Base-by-base conservation (phyloP, 2,329 filamentous ascomycete genomes). In the Taxawa tesnikishii region DNA sequence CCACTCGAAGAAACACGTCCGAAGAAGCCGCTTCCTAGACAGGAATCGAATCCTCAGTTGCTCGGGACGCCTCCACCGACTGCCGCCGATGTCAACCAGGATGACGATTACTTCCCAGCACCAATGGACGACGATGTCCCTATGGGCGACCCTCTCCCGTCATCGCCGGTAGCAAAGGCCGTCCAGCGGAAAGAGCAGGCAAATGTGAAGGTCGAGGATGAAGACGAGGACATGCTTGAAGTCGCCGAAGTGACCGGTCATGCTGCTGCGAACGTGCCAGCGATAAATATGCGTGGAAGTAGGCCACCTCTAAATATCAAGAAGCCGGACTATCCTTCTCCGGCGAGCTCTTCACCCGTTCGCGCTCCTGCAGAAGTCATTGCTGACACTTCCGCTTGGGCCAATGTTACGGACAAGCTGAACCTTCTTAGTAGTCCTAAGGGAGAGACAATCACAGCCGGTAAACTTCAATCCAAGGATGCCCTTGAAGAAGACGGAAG, bases 401-500 rank as follows among this genome's bases (percentile, higher is more conserved):
- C 85, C 44, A 70, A 82, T 35, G 75, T 98, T 28, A 87, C 82
- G 6, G 75, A 76, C 48, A 88, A 79, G 46, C 68, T 98, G 39
- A 94, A 93, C 45, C 78, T 94, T 23, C 67, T 90, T 42, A 84
- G 73, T 54, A 84, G 76, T 48, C 77, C 83, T 4, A 75, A 82
- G 5, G 64, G 70, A 4, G 79, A 84, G 42, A 62, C 65, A 19
- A 63, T 64, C 15, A 67, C 63, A 6, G 72, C 83, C 42, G 85
- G 85, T 25, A 98, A 96, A 58, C 69, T 94, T 29, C 75, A 79
- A 41, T 70, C 83, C 36, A 73, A 80, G 40, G 80, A 93, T 55
- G 85, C 83, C n/a, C 61, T 93, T n/a, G 88, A 96, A 54, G 76
- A 83, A 40, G 87, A 98, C 49, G 90, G 88, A 21, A 92, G 82